Evolutionary conservation across 345 rosid species (phyloP), one percentile per base, ranked within the genome.

Genomic region (Moricandia arvensis): DNA sequence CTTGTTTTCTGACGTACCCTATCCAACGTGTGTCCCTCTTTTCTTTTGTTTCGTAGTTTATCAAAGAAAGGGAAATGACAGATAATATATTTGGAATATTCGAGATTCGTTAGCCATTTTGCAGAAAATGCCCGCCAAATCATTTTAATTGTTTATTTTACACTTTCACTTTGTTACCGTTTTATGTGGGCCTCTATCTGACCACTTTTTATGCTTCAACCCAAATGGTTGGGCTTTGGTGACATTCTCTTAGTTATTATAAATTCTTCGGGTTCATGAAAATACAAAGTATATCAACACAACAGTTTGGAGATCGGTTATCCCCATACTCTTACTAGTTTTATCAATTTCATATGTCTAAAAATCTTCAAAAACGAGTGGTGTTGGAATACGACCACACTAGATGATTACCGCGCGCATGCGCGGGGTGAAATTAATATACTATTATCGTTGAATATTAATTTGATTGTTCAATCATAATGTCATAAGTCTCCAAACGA

Each of bases 31-130:
- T 45, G 53, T 5, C 24, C 27, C 18, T 12, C 34, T 16, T 49
- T 3, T 3, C 2, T 30, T 58, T 31, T 45, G 53, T 75, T 68
- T 51, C 4, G 4, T 61, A 65, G 33, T 69, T 68, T 62, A 61
- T 62, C 6, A 54, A 21, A 64, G 61, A 77, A 65, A 65, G 12
- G 26, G 61, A 71, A 63, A 65, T 11, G 66, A 64, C 72, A 45
- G 55, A 16, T 57, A 26, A 43, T 16, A 43, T 16, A 65, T 15
- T 15, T 4, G 63, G 80, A 34, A 77, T 77, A 77, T 71, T 71
- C 75, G 29, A 69, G 70, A 69, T 76, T 53, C 80, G 31, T 71
- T 58, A 54, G 76, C 80, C 80, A 49, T 49, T 45, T 49, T 49
- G 24, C 24, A 49, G 4, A 49, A 29, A 49, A 15, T 49, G 24